Evolutionary conservation across 2,329 filamentous ascomycete species (phyloP), one percentile per base, ranked within the genome.

Genomic region (Rhynchosporium graminicola): DNA sequence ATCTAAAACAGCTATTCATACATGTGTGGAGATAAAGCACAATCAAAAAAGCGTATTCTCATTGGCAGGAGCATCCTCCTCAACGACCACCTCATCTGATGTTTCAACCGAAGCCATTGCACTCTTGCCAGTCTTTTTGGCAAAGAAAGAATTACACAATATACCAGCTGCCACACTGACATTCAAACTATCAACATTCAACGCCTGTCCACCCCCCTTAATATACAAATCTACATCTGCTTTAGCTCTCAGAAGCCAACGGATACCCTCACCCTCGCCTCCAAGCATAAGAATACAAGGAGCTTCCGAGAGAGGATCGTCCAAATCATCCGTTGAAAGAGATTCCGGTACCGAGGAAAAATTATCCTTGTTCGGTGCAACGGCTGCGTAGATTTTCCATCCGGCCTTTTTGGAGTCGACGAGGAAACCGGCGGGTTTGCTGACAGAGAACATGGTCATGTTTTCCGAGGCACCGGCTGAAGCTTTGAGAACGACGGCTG

Each of bases 91-190:
- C 13, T 8, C 3, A 29, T 15, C 13, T 26, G 33, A 15, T 4
- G 12, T 12, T 29, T 50, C 31, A 2, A n/a, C 31, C 20, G 38
- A n/a, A 15, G 33, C 29, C 52, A n/a, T 15, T 57, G 43, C 8
- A 5, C 38, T 12, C 12, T 61, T 38, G 10, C 38, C 36, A 31
- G 3, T 42, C 29, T 60, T 58, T 12, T 46, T 63, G 15, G 62
- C 82, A 70, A 91, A 73, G 71, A 95, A 91, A 0, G 87, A 80
- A 66, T 87, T 83, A 65, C 87, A 88, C 57, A 98, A 77, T 55
- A 98, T 78, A 0, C 86, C 92, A 6, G 91, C 86, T 1, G 95
- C 94, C 26, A 96, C 93, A 72, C 91, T 92, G 45, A 98, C 95
- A 74, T 99, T 98, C 74, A 99, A 77, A 75, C 92, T 97, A 76